Conservation (phyloP, 106 monocot genomes). For the Phalaenopsis aphrodite region DNA sequence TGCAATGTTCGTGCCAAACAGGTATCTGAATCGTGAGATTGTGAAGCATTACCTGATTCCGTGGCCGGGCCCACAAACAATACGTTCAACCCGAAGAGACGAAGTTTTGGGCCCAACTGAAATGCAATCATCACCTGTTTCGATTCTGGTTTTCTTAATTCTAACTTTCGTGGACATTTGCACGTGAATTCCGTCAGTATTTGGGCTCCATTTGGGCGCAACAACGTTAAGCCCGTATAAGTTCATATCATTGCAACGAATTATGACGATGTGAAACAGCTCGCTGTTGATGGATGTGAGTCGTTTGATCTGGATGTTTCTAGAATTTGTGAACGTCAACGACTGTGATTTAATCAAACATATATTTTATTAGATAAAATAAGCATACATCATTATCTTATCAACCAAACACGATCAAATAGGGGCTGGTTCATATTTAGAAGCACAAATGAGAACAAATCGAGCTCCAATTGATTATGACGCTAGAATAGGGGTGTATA, state of each 20-base stretch:
- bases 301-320: constrained; percentile 38
- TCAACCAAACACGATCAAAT: no score
- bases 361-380: no score
- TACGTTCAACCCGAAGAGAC: constrained; percentile 51
- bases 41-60: constrained; percentile 28
- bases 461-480: not conserved
- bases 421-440: no score
- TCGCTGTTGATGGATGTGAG: constrained; percentile 60
- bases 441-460: no score
- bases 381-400: no score
- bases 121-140: constrained; percentile 83
- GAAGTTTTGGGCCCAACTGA: constrained; percentile 55
- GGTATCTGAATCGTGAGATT: no score
- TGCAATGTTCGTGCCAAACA: no score
- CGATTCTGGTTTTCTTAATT: constrained; percentile 24
- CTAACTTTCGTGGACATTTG: constrained; percentile 51
- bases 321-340: constrained; percentile 41
- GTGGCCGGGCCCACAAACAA: constrained; percentile 75
- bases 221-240: constrained; percentile 32
- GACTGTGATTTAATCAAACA: constrained; percentile 31
- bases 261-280: constrained; percentile 53
- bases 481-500: no score
- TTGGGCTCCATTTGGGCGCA: constrained; percentile 56
- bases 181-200: constrained; percentile 72
- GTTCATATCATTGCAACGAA: constrained; percentile 29